phyloP scores from a whole-genome alignment of 2,329 filamentous ascomycete species.

The Fusarium floridanum region DNA sequence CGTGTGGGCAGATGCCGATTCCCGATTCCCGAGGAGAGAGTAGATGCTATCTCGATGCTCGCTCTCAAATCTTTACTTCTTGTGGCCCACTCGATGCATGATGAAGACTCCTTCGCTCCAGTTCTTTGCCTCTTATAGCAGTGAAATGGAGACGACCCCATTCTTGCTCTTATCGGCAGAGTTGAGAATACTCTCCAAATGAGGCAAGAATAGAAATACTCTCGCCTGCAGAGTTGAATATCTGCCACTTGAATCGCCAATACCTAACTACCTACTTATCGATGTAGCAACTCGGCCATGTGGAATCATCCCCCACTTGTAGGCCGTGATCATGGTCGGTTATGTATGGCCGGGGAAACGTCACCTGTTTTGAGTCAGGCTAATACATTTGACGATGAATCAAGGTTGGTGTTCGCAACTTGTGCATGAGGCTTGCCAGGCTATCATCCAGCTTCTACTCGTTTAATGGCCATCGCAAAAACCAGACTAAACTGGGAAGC shows the following conservation, averaged over 20 bases:
- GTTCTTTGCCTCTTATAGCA: background rate
- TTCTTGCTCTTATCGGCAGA: background rate
- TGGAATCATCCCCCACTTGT: background rate
- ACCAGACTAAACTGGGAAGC: background rate
- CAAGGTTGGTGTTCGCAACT: background rate
- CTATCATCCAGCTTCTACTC: background rate
- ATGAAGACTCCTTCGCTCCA: background rate
- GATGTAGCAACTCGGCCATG: background rate
- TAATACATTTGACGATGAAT: background rate
- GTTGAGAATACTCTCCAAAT: background rate
- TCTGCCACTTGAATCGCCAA: background rate
- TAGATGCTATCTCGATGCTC: conserved; percentile 12
- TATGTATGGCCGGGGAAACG: background rate
- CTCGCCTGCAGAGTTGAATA: background rate
- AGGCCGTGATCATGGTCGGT: conserved; percentile 7
- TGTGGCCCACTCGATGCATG: conserved; percentile 4
- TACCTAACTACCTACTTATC: background rate
- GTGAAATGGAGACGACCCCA: background rate
- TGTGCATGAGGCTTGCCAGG: conserved; percentile 6
- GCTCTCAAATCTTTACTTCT: conserved; percentile 22
- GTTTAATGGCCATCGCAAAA: background rate
- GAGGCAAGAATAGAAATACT: conserved; percentile 2
- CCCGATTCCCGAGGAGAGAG: conserved; percentile 27
- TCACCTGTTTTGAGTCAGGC: background rate
- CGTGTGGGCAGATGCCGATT: conserved; percentile 30